Conservation (phyloP, 495 filamentous ascomycete genomes). For the Neurospora sp. region DNA sequence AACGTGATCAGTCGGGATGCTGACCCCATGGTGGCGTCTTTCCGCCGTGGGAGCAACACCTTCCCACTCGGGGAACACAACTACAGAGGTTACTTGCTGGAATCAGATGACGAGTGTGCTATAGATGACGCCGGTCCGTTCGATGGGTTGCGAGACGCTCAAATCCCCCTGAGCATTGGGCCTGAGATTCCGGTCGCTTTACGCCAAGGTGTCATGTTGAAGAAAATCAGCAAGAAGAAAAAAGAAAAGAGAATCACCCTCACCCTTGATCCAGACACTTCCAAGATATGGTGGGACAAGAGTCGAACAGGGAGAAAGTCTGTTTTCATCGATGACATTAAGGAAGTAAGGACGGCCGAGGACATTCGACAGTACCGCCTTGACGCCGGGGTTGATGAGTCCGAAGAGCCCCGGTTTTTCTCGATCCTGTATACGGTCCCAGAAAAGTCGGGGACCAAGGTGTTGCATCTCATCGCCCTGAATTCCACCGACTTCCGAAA, state of each 20-base stretch:
- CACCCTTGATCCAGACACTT: conserved; percentile 66
- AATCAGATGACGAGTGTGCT: conserved; percentile 54
- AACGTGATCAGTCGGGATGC: neutral
- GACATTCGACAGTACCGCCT: conserved; percentile 84
- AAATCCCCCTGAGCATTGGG: conserved; percentile 34
- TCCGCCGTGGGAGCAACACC: neutral
- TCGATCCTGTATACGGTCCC: conserved; percentile 75
- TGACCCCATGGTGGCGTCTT: neutral
- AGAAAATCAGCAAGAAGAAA: conserved; percentile 73
- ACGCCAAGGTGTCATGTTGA: conserved; percentile 63
- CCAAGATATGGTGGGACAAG: conserved; percentile 80
- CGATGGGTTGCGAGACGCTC: conserved; percentile 16
- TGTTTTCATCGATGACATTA: conserved; percentile 91
- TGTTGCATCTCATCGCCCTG: conserved; percentile 70
- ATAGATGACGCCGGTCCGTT: conserved; percentile 22
- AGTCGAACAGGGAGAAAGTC: conserved; percentile 59
- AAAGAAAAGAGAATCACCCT: conserved; percentile 64
- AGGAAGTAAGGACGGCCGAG: conserved; percentile 74
- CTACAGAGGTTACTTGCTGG: conserved; percentile 10
- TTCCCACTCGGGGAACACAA: neutral
- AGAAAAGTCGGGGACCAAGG: conserved; percentile 61
- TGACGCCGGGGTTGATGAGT: conserved; percentile 58
- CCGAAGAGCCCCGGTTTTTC: conserved; percentile 63
- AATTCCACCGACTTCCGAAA: conserved; percentile 55
- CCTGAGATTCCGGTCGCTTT: conserved; percentile 62